phyloP scores from a whole-genome alignment of 345 rosid species.

The Anacardium occidentale region DNA sequence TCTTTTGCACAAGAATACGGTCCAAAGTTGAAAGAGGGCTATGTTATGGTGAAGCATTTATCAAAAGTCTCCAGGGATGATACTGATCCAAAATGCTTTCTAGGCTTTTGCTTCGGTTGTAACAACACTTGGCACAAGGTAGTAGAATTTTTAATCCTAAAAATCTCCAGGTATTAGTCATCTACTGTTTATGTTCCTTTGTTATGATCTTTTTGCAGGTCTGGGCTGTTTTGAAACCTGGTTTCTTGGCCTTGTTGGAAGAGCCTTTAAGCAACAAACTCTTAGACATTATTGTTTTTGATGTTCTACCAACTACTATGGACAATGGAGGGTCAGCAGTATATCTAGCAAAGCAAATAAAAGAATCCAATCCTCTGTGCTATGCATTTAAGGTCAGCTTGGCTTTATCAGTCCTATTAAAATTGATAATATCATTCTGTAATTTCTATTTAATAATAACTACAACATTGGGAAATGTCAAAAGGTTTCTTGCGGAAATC shows the following conservation, averaged over 20 bases:
- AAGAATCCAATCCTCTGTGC: slow-evolving; percentile 66
- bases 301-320: slow-evolving; percentile 37
- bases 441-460: neutral
- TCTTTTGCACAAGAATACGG: slow-evolving; percentile 83
- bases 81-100: slow-evolving; percentile 37
- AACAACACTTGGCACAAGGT: slow-evolving; percentile 74
- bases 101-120: slow-evolving; percentile 51
- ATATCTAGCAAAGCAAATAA: slow-evolving; percentile 57
- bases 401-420: neutral
- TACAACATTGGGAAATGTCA: slow-evolving; percentile 17
- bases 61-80: slow-evolving; percentile 34
- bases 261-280: slow-evolving; percentile 67
- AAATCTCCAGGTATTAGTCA: neutral
- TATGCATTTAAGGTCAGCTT: slow-evolving; percentile 56
- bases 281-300: slow-evolving; percentile 78
- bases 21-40: slow-evolving; percentile 88
- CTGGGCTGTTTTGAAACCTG: slow-evolving; percentile 95
- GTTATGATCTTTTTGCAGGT: slow-evolving; percentile 43
- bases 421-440: too few species aligned
- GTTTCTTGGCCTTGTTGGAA: slow-evolving; percentile 84
- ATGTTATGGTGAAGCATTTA: slow-evolving; percentile 69
- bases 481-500: slow-evolving; percentile 67
- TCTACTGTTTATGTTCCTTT: neutral
- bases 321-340: slow-evolving; percentile 32
- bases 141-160: slow-evolving; percentile 1